These are phyloP conservation scores for Arachis hypogaea DNA, from an alignment of 306 rosid genomes.

Conservation along the genomic window DNA sequence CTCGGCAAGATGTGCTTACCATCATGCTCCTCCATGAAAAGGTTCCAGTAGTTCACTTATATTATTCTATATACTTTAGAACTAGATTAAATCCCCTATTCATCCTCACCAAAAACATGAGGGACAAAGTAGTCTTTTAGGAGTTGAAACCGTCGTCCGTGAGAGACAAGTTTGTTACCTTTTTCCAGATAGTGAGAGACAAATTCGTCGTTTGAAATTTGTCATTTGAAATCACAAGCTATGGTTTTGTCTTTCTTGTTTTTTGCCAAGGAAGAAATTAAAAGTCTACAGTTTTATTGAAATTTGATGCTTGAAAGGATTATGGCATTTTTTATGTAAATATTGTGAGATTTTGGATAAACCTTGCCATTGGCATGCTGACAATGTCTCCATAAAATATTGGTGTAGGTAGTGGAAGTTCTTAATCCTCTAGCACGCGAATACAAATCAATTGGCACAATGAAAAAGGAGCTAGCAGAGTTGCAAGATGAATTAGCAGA, in stretches of 20 bases:
- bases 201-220: too few species aligned
- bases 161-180: too few species aligned
- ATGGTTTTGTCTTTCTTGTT: too few species aligned
- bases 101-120: too few species aligned
- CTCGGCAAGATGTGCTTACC: conserved; percentile 92
- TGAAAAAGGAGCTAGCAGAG: conserved; percentile 92
- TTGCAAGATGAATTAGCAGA: conserved; percentile 81
- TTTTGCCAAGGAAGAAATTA: too few species aligned
- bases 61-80: not conserved
- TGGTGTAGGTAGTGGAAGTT: conserved; percentile 54
- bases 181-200: too few species aligned
- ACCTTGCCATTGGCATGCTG: not conserved
- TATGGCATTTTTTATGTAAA: not conserved
- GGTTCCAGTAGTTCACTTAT: conserved; percentile 48
- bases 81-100: too few species aligned
- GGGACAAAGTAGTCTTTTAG: too few species aligned
- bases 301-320: conserved; percentile 22
- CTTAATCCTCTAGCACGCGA: conserved; percentile 97
- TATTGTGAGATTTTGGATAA: not conserved
- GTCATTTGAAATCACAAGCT: too few species aligned
- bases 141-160: too few species aligned
- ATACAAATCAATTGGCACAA: conserved; percentile 78
- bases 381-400: conserved; percentile 18
- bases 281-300: too few species aligned
- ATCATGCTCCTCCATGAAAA: conserved; percentile 97